These are phyloP conservation scores for Pichia californica DNA, from an alignment of 805 yeast species.

Conservation along the genomic window DNA sequence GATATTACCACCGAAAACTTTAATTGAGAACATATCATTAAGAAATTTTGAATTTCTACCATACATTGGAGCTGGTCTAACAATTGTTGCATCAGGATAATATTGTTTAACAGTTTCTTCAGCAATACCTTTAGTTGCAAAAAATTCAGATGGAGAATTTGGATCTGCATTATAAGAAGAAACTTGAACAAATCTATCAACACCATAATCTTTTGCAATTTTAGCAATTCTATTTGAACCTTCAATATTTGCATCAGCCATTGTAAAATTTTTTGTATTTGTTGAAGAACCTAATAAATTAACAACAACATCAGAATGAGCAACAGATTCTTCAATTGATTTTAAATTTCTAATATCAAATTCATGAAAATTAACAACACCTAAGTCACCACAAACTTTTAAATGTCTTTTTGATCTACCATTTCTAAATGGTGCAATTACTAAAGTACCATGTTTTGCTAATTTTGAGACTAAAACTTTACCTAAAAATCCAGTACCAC, in stretches of 20 bases:
- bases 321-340: constrained; percentile 70
- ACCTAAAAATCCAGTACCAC: constrained; percentile 76
- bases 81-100: constrained; percentile 73
- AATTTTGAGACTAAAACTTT: constrained; percentile 62
- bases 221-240: constrained; percentile 71
- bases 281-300: constrained; percentile 74
- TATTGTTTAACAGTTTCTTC: constrained; percentile 65
- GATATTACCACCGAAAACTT: constrained; percentile 57
- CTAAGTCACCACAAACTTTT: constrained; percentile 80
- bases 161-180: constrained; percentile 73
- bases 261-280: constrained; percentile 71
- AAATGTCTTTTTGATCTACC: constrained; percentile 71
- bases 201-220: constrained; percentile 62
- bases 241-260: constrained; percentile 80
- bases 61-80: constrained; percentile 76
- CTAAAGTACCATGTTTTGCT: constrained; percentile 76
- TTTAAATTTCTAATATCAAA: constrained; percentile 73
- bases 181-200: constrained; percentile 70
- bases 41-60: constrained; percentile 70
- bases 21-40: constrained; percentile 49
- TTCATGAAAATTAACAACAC: constrained; percentile 79
- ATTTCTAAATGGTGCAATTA: constrained; percentile 76
- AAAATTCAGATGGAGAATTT: constrained; percentile 59
- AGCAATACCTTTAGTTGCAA: constrained; percentile 73
- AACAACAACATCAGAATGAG: constrained; percentile 75